These are phyloP conservation scores for Bryoglossum gracile DNA, from an alignment of 495 filamentous ascomycete species.

Conservation along the genomic window DNA sequence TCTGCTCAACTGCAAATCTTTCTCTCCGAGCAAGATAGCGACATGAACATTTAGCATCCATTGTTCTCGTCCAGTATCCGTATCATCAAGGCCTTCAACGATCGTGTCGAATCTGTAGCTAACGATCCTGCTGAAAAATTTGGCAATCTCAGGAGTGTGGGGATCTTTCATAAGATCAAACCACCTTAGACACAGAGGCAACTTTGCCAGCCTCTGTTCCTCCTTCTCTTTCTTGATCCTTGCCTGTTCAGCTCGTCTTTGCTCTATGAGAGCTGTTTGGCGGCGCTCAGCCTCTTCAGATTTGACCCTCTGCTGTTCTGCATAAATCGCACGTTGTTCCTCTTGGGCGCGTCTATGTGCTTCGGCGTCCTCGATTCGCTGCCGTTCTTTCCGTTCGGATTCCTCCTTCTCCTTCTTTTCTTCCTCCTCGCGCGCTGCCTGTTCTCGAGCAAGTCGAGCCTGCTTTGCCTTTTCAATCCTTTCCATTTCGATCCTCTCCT, in stretches of 20 bases:
- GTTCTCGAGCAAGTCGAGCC: conserved; percentile 38
- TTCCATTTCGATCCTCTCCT: conserved; percentile 23
- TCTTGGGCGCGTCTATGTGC: conserved; percentile 31
- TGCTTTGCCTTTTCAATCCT: conserved; percentile 26
- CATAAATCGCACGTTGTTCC: conserved; percentile 27
- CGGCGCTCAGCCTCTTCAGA: conserved; percentile 49
- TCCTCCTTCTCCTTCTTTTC: conserved; percentile 34
- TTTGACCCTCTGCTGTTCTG: conserved; percentile 36
- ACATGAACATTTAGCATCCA: conserved; percentile 75
- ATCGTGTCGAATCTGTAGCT: conserved; percentile 50
- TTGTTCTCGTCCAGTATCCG: conserved; percentile 47
- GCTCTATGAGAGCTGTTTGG: conserved; percentile 37
- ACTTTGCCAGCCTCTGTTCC: conserved; percentile 39
- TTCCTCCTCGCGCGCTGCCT: conserved; percentile 36
- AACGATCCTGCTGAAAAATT: conserved; percentile 41
- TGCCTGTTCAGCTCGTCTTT: conserved; percentile 28
- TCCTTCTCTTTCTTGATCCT: conserved; percentile 38
- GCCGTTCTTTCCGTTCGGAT: conserved; percentile 32
- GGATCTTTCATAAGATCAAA: conserved; percentile 42
- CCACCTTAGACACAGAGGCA: conserved; percentile 47
- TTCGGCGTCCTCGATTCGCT: conserved; percentile 34
- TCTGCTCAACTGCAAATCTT: conserved; percentile 64
- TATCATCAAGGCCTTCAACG: conserved; percentile 37
- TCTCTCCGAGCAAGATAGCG: conserved; percentile 66
- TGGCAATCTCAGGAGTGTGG: conserved; percentile 38